Percentiles rank a stretch among this genome's conserved stretches.
phyloP scores from a whole-genome alignment of 257 asterid species.

The Scutellaria galericulata region DNA sequence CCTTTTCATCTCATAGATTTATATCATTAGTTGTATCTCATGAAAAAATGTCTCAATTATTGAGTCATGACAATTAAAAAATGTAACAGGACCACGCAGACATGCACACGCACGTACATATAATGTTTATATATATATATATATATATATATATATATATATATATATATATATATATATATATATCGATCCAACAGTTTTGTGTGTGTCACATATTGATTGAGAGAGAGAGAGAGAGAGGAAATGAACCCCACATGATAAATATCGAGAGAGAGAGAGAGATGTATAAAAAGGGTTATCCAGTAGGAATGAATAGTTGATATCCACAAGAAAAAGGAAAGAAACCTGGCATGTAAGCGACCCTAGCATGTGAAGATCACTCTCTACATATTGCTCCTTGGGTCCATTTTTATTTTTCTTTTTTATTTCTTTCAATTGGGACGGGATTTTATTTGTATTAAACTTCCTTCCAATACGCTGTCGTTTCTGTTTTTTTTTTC shows the following conservation, averaged over 20 bases:
- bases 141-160: not conserved
- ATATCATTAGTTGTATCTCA: no score
- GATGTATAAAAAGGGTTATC: conserved; percentile 43
- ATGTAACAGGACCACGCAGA: not conserved
- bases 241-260: not conserved
- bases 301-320: conserved; percentile 30
- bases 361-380: conserved; percentile 49
- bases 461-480: no score
- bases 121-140: not conserved
- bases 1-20: no score
- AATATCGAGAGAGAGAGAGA: not conserved
- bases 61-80: not conserved
- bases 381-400: not conserved
- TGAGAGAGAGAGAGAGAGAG: not conserved
- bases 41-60: not conserved
- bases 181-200: not conserved
- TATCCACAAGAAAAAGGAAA: conserved; percentile 48
- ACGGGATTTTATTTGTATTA: no score
- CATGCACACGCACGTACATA: not conserved
- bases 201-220: not conserved
- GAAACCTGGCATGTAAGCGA: conserved; percentile 70
- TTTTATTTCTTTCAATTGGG: not conserved
- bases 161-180: not conserved
- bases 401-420: conserved; percentile 35
- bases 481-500: no score